Conservation (phyloP, 108 stramenopile genomes). For the Nitzschia palea region DNA sequence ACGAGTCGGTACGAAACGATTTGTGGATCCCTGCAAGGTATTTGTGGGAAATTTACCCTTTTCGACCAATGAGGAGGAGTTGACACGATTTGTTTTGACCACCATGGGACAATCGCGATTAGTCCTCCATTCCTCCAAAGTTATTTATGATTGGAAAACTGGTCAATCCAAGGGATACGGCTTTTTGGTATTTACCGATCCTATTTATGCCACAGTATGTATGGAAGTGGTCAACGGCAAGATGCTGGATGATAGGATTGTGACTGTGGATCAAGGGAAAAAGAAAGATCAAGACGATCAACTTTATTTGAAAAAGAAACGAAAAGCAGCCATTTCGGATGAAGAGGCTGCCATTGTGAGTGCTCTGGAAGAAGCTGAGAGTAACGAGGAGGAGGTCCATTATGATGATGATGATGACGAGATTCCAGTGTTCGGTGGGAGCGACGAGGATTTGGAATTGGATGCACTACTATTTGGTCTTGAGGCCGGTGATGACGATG, state of each 20-base stretch:
- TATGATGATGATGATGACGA: conserved; percentile 26
- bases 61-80: conserved; percentile 31
- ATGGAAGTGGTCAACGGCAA: conserved; percentile 63
- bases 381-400: conserved; percentile 10
- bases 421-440: conserved; percentile 10
- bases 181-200: conserved; percentile 75
- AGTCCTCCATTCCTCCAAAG: conserved; percentile 34
- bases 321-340: conserved; percentile 43
- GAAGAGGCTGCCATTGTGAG: conserved; percentile 69
- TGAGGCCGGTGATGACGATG: conserved; percentile 52
- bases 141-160: conserved; percentile 88
- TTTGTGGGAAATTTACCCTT: conserved; percentile 69
- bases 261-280: conserved; percentile 70
- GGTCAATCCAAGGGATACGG: conserved; percentile 87
- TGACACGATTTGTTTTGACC: conserved; percentile 26
- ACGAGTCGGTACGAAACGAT: conserved; percentile 68
- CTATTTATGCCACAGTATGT: conserved; percentile 78
- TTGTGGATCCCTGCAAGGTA: conserved; percentile 64
- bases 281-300: conserved; percentile 54
- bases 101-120: conserved; percentile 36
- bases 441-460: conserved; percentile 43
- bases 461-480: conserved; percentile 48
- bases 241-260: conserved; percentile 43
- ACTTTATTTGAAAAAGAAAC: conserved; percentile 50
- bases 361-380: conserved; percentile 64